Percentiles rank a stretch among this genome's conserved stretches.
Evolutionary conservation across 2,329 filamentous ascomycete genomes (phyloP).

Genomic region (Phyllosticta citriasiana): DNA sequence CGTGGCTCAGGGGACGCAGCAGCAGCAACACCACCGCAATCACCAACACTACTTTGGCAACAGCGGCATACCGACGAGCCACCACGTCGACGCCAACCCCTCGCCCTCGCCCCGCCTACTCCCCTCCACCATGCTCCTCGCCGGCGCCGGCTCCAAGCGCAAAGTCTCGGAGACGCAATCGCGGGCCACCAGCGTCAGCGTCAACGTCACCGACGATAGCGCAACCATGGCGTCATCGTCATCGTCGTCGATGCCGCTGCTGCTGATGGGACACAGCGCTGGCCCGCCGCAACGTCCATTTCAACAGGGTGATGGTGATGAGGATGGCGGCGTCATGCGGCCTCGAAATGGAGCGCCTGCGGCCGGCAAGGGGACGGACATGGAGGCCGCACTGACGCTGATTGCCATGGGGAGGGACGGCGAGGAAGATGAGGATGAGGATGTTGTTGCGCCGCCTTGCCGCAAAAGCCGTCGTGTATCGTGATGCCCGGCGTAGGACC

Average conservation of each 20-base stretch:
- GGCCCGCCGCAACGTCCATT: background rate
- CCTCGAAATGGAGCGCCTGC: background rate
- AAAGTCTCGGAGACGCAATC: background rate
- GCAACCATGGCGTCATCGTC: background rate
- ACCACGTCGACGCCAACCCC: background rate
- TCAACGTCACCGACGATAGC: background rate
- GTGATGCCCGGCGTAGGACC: background rate
- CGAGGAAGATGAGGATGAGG: conserved; percentile 8
- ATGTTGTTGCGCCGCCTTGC: background rate
- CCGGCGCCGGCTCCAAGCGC: background rate
- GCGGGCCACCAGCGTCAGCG: conserved; percentile 24
- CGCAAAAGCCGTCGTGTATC: background rate
- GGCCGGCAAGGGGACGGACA: background rate
- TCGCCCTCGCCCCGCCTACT: background rate
- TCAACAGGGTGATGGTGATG: background rate
- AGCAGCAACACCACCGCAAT: background rate
- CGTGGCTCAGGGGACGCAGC: background rate
- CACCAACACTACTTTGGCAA: background rate
- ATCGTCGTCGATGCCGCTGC: conserved; percentile 1
- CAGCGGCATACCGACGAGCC: background rate
- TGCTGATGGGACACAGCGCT: conserved; percentile 14
- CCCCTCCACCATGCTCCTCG: background rate
- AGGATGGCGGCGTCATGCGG: background rate
- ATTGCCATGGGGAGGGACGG: conserved; percentile 12
- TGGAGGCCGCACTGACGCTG: conserved; percentile 12